Evolutionary conservation across 2,329 filamentous ascomycete species (phyloP).

Genomic region (Blumeria hordei): DNA sequence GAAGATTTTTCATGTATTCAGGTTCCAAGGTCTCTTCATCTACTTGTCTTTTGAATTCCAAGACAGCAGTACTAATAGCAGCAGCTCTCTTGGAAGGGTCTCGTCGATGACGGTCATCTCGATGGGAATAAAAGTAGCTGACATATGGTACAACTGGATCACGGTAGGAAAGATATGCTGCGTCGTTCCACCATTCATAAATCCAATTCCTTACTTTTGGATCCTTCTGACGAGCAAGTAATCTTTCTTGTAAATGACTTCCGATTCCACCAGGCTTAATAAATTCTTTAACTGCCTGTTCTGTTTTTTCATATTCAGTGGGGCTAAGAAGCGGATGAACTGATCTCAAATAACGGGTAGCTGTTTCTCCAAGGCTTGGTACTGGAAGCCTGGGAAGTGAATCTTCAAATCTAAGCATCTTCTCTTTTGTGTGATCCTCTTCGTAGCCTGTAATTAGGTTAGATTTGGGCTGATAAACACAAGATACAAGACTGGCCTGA

Average conservation of each 20-base stretch:
- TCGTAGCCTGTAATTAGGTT: not conserved
- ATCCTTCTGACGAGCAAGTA: constrained; percentile 56
- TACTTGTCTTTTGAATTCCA: constrained; percentile 90
- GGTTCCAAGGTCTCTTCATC: constrained; percentile 67
- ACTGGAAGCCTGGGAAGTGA: constrained; percentile 63
- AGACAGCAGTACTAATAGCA: constrained; percentile 58
- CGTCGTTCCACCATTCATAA: constrained; percentile 94
- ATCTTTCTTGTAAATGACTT: constrained; percentile 64
- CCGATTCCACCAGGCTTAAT: constrained; percentile 68
- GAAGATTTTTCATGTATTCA: constrained; percentile 95
- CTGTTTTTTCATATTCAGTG: constrained; percentile 45
- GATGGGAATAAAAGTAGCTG: constrained; percentile 97
- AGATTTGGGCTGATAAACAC: not conserved
- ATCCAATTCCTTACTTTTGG: constrained; percentile 82
- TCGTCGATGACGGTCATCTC: constrained; percentile 69
- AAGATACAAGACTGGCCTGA: not conserved
- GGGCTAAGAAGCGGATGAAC: constrained; percentile 49
- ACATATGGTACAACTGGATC: constrained; percentile 95
- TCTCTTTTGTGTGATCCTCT: constrained; percentile 27
- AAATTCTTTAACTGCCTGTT: constrained; percentile 72
- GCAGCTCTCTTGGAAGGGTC: constrained; percentile 84
- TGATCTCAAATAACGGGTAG: constrained; percentile 56
- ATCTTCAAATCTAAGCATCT: constrained; percentile 67
- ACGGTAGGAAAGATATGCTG: constrained; percentile 76
- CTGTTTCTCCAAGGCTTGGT: constrained; percentile 61